These are phyloP conservation scores for Xylaria sp. DNA, from an alignment of 2,329 filamentous ascomycete genomes.

Conservation along the genomic window DNA sequence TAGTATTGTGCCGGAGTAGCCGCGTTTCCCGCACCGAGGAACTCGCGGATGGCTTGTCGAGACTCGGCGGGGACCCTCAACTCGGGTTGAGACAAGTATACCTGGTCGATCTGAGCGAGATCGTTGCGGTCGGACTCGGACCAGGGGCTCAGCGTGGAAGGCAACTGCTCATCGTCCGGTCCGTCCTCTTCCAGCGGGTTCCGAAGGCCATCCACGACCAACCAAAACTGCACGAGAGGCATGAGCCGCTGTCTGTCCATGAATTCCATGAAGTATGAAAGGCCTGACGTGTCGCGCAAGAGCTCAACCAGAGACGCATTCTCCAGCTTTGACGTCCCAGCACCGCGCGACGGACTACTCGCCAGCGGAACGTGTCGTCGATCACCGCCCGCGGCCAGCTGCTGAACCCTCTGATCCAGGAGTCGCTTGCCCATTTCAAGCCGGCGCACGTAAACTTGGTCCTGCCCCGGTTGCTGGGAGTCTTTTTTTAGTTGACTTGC, in stretches of 20 bases:
- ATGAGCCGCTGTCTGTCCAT: constrained; percentile 92
- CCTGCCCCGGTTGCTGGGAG: constrained; percentile 74
- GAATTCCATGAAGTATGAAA: constrained; percentile 99
- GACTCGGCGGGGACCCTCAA: constrained; percentile 74
- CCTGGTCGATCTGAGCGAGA: constrained; percentile 87
- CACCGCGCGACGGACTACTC: constrained; percentile 34
- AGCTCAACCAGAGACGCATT: constrained; percentile 80
- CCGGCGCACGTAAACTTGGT: constrained; percentile 83
- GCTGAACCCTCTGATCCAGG: constrained; percentile 84
- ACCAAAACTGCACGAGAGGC: constrained; percentile 94
- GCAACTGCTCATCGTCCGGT: constrained; percentile 67
- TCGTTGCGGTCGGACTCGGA: constrained; percentile 83
- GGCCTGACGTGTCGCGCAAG: constrained; percentile 83
- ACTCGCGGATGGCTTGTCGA: constrained; percentile 71
- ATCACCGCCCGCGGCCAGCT: constrained; percentile 71
- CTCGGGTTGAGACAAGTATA: constrained; percentile 81
- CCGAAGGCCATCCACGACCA: constrained; percentile 94
- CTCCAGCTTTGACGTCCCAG: constrained; percentile 65
- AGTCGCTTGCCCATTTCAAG: constrained; percentile 90
- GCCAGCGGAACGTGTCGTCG: constrained; percentile 40
- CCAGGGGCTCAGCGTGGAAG: constrained; percentile 69
- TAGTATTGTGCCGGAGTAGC: constrained; percentile 83
- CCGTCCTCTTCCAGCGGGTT: constrained; percentile 87
- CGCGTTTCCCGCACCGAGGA: constrained; percentile 74
- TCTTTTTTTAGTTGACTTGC: constrained; percentile 90